Percentiles rank a stretch among this genome's conserved stretches.
Evolutionary conservation across 2,329 filamentous ascomycete genomes (phyloP).

Genomic region (Paraconiothyrium brasiliense): DNA sequence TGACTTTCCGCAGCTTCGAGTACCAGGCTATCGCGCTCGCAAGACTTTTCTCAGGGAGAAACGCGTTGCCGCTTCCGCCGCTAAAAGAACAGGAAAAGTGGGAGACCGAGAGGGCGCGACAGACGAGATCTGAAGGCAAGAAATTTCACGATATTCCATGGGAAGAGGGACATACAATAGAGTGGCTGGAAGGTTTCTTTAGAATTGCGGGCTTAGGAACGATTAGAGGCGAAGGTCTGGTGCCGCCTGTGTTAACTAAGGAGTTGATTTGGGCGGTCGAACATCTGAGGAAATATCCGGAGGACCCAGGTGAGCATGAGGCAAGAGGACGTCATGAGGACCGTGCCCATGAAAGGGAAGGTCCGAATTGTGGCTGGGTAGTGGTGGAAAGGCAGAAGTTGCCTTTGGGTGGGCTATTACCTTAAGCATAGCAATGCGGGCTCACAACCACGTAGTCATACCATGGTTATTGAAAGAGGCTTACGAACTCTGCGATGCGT

Average conservation of each 20-base stretch:
- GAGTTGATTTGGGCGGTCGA: slow-evolving; percentile 47
- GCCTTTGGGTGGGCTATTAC: not conserved
- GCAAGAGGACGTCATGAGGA: slow-evolving; percentile 1
- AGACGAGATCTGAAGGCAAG: slow-evolving; percentile 39
- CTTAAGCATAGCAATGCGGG: not conserved
- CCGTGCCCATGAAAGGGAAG: not conserved
- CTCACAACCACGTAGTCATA: not conserved
- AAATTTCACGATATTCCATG: slow-evolving; percentile 65
- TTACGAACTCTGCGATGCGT: no score
- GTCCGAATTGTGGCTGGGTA: slow-evolving; percentile 17
- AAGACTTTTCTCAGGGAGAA: slow-evolving; percentile 57
- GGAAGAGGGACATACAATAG: slow-evolving; percentile 62
- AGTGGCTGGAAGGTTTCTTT: slow-evolving; percentile 59
- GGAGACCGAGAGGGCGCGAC: slow-evolving; percentile 55
- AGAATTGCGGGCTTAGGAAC: slow-evolving; percentile 60
- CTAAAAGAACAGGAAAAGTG: slow-evolving; percentile 57
- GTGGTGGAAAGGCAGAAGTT: slow-evolving; percentile 3
- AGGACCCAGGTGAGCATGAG: slow-evolving; percentile 7
- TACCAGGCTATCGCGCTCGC: slow-evolving; percentile 66
- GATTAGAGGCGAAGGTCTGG: slow-evolving; percentile 53
- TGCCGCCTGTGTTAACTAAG: slow-evolving; percentile 28
- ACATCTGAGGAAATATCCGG: slow-evolving; percentile 36
- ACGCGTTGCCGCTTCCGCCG: slow-evolving; percentile 51
- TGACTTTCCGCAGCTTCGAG: slow-evolving; percentile 65
- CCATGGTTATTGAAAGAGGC: no score